Evolutionary conservation across 2,329 filamentous ascomycete species (phyloP).

Genomic region (Phaeosphaeria sp.): DNA sequence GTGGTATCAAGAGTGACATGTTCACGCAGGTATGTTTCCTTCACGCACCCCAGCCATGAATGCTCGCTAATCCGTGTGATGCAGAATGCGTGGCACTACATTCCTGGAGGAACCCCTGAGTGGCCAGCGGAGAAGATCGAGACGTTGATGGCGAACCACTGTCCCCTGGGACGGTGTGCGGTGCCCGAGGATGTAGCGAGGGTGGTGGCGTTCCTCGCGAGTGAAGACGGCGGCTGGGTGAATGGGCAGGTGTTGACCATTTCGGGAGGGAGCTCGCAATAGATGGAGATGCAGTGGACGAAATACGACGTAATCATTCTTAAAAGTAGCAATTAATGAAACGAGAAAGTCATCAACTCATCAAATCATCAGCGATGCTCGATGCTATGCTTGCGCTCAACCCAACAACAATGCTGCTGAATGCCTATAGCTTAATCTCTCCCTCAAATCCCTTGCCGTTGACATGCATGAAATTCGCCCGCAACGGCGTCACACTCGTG

Average conservation of each 20-base stretch:
- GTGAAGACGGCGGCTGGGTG: constrained; percentile 50
- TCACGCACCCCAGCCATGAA: no score
- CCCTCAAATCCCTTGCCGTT: constrained; percentile 31
- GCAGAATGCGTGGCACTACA: no score
- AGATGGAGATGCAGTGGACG: no score
- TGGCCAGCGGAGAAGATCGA: constrained; percentile 59
- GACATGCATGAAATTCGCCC: constrained; percentile 89
- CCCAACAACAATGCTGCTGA: no score
- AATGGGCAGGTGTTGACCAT: constrained; percentile 51
- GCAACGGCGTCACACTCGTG: constrained; percentile 88
- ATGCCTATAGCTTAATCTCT: constrained; percentile 34
- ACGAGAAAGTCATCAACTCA: no score
- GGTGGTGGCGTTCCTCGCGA: constrained; percentile 50
- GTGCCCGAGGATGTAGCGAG: constrained; percentile 54
- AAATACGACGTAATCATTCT: no score
- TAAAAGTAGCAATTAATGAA: no score
- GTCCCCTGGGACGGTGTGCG: constrained; percentile 57
- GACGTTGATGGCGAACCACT: constrained; percentile 57
- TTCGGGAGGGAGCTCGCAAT: constrained; percentile 51
- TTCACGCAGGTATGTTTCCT: no score
- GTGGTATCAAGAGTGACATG: constrained; percentile 79
- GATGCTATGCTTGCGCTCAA: no score
- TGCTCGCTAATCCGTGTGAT: no score
- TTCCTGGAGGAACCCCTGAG: constrained; percentile 57
- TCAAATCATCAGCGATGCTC: neutral